phyloP scores from a whole-genome alignment of 768 basidiomycete genomes.

The Crassisporium funariophilum region DNA sequence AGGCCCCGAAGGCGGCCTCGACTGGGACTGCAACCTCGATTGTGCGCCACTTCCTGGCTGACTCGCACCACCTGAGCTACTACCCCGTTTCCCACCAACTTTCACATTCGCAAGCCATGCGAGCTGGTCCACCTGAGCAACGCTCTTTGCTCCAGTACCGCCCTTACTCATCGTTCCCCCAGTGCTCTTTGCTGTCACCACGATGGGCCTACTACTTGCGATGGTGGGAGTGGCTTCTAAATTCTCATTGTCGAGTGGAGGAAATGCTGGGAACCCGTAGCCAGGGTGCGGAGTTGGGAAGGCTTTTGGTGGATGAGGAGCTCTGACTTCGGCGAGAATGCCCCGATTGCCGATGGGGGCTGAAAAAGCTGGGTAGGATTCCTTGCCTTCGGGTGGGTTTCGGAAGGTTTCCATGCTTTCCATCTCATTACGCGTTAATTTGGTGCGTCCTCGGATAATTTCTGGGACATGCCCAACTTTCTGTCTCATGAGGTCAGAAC shows the following conservation, averaged over 20 bases:
- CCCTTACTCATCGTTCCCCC: constrained; percentile 53
- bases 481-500: constrained; percentile 31
- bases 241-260: constrained; percentile 10
- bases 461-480: constrained; percentile 49
- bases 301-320: constrained; percentile 39
- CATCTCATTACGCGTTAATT: constrained; percentile 21
- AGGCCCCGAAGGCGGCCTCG: constrained; percentile 31
- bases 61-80: constrained; percentile 58
- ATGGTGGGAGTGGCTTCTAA: constrained; percentile 18
- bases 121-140: constrained; percentile 61
- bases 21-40: constrained; percentile 50
- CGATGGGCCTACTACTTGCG: constrained; percentile 11
- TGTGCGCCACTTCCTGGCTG: constrained; percentile 47
- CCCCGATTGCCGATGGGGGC: constrained; percentile 67
- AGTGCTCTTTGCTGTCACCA: constrained; percentile 9
- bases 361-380: constrained; percentile 51
- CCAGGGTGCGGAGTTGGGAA: constrained; percentile 2
- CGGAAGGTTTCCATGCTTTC: constrained; percentile 51
- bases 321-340: constrained; percentile 73
- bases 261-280: constrained; percentile 33
- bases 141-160: constrained; percentile 50
- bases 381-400: constrained; percentile 45
- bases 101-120: constrained; percentile 77
- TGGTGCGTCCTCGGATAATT: constrained; percentile 33
- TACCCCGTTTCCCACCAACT: constrained; percentile 56